phyloP scores from a whole-genome alignment of 805 yeast genomes.

The Danielozyma ontarioensis region DNA sequence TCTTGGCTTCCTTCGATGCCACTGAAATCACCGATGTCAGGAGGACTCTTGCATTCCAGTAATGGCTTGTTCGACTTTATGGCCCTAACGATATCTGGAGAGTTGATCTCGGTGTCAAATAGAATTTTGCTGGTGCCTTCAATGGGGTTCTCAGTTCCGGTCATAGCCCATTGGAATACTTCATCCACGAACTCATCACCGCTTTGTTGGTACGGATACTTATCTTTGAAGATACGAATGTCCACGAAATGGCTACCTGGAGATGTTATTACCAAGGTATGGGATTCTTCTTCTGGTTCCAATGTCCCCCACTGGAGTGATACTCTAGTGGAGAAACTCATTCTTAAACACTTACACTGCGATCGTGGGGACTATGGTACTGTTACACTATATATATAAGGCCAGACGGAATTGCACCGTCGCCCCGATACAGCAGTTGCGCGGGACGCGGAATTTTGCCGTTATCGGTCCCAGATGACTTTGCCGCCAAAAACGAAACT shows the following conservation, averaged over 20 bases:
- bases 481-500: no score
- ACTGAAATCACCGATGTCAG: slow-evolving; percentile 46
- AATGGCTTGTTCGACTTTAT: slow-evolving; percentile 25
- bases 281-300: slow-evolving; percentile 37
- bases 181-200: slow-evolving; percentile 12
- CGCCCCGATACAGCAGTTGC: no score
- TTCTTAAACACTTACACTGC: no score
- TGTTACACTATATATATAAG: no score
- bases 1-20: slow-evolving; percentile 30
- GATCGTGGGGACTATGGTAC: no score
- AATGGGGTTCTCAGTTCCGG: slow-evolving; percentile 42
- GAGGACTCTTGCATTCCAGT: slow-evolving; percentile 19
- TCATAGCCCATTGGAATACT: slow-evolving; percentile 54
- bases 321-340: slow-evolving; percentile 42
- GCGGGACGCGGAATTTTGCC: neutral
- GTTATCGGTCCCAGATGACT: no score
- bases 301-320: slow-evolving; percentile 50
- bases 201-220: slow-evolving; percentile 8
- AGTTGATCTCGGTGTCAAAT: slow-evolving; percentile 42
- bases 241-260: slow-evolving; percentile 45
- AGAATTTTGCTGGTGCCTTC: slow-evolving; percentile 29
- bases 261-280: slow-evolving; percentile 45
- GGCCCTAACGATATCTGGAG: slow-evolving; percentile 27
- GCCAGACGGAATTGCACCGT: no score
- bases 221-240: slow-evolving; percentile 23